phyloP scores from a whole-genome alignment of 306 rosid genomes.

The Purshia tridentata region DNA sequence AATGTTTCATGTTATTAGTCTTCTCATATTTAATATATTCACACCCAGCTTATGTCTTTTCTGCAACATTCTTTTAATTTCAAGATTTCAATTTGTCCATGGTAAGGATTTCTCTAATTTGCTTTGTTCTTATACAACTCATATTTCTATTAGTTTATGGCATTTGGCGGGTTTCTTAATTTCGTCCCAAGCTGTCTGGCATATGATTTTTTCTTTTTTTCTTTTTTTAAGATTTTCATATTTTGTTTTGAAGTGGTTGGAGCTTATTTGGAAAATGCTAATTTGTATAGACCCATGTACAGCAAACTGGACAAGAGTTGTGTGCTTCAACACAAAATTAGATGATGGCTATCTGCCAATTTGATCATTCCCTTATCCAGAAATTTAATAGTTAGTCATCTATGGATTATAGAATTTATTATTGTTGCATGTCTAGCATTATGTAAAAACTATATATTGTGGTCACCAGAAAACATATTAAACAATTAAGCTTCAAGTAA shows the following conservation, averaged over 20 bases:
- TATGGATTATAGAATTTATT: background rate
- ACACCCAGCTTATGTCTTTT: background rate
- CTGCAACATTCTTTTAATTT: background rate
- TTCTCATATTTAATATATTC: background rate
- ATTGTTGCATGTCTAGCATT: too few species aligned
- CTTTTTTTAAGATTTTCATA: too few species aligned
- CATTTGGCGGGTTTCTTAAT: slow-evolving; percentile 13
- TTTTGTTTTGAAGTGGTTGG: slow-evolving; percentile 11
- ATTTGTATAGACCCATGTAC: slow-evolving; percentile 64
- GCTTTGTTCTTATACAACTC: background rate
- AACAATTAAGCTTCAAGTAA: slow-evolving; percentile 20
- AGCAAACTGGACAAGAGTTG: slow-evolving; percentile 71
- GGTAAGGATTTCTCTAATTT: background rate
- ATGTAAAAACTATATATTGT: too few species aligned
- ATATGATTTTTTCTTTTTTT: background rate
- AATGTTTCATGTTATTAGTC: background rate
- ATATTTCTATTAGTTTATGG: background rate
- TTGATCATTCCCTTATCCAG: slow-evolving; percentile 18
- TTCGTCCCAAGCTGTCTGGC: slow-evolving; percentile 9
- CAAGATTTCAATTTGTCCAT: background rate
- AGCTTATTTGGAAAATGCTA: background rate
- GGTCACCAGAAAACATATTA: background rate
- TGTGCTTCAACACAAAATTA: slow-evolving; percentile 53
- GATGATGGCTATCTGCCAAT: slow-evolving; percentile 61
- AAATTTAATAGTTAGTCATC: slow-evolving; percentile 1